Percentiles rank a stretch among this genome's conserved stretches.
These are phyloP conservation scores for Backusella parvicylindrica DNA, from an alignment of 192 early-diverging fungal species.

Conservation along the genomic window DNA sequence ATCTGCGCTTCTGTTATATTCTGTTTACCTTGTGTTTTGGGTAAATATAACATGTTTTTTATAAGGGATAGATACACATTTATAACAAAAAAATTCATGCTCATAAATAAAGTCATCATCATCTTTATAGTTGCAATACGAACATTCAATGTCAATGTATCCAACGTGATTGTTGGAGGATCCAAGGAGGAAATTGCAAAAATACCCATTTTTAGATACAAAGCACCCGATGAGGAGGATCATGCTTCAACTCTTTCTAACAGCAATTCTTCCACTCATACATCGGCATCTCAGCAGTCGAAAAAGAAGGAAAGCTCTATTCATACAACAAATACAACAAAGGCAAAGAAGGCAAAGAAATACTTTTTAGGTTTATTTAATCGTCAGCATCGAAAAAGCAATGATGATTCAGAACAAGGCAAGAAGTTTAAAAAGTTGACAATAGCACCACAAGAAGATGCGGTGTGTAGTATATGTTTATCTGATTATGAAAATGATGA, in stretches of 20 bases:
- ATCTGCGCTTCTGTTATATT: conserved; percentile 58
- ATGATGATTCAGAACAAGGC: background rate
- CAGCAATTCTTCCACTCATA: background rate
- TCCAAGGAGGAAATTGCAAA: conserved; percentile 62
- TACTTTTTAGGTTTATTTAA: background rate
- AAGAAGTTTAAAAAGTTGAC: background rate
- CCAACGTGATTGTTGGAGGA: conserved; percentile 58
- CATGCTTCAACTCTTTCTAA: background rate
- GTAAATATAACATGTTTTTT: conserved; percentile 9
- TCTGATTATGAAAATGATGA: conserved; percentile 74
- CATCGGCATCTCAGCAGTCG: background rate
- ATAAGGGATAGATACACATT: background rate
- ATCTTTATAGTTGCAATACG: conserved; percentile 45
- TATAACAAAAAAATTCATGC: background rate
- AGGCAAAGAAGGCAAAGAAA: background rate
- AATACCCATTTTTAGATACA: conserved; percentile 65
- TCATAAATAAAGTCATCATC: background rate
- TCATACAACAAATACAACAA: background rate
- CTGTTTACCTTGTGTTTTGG: conserved; percentile 61
- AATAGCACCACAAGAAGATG: conserved; percentile 9
- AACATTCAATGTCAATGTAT: conserved; percentile 45
- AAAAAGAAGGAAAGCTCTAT: background rate
- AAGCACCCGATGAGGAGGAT: background rate
- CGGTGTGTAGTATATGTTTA: conserved; percentile 76
- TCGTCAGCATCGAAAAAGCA: background rate